These are phyloP conservation scores for Thalassiosira profunda DNA, from an alignment of 108 stramenopile genomes.

Conservation along the genomic window DNA sequence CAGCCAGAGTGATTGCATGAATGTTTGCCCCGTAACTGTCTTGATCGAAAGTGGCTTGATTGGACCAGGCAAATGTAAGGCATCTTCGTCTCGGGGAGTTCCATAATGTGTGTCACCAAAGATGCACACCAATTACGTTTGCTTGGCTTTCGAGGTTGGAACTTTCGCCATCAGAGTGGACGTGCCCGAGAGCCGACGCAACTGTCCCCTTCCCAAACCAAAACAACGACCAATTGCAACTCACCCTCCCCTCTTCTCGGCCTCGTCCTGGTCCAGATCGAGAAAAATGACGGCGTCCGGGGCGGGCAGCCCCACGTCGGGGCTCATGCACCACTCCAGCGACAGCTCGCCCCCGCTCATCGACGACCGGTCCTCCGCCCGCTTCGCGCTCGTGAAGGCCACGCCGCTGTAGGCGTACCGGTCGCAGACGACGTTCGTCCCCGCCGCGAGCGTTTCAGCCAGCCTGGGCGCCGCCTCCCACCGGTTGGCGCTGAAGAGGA, in stretches of 20 bases:
- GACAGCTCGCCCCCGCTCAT: constrained; percentile 57
- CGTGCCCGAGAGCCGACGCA: constrained; percentile 3
- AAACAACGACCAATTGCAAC: constrained; percentile 33
- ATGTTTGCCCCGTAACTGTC: constrained; percentile 60
- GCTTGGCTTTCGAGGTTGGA: constrained; percentile 10
- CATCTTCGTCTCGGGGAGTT: too few species aligned
- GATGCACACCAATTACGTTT: neutral
- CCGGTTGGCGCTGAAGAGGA: constrained; percentile 99
- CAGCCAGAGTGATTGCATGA: neutral
- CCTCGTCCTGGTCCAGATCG: constrained; percentile 90
- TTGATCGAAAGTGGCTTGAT: constrained; percentile 50
- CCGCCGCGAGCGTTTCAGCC: constrained; percentile 53
- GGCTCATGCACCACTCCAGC: constrained; percentile 92
- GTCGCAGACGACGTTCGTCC: constrained; percentile 92
- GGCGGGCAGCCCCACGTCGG: constrained; percentile 95
- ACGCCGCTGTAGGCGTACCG: constrained; percentile 98
- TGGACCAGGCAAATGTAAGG: constrained; percentile 51
- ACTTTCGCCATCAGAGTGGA: neutral
- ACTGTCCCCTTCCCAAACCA: neutral
- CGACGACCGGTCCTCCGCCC: constrained; percentile 48
- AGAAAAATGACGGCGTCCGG: constrained; percentile 98
- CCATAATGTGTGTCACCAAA: constrained; percentile 19
- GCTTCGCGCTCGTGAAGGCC: constrained; percentile 97
- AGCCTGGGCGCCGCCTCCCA: constrained; percentile 94
- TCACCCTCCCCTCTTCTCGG: constrained; percentile 94